These are phyloP conservation scores for Pythium phragmitis DNA, from an alignment of 352 stramenopile species.

Conservation along the genomic window DNA sequence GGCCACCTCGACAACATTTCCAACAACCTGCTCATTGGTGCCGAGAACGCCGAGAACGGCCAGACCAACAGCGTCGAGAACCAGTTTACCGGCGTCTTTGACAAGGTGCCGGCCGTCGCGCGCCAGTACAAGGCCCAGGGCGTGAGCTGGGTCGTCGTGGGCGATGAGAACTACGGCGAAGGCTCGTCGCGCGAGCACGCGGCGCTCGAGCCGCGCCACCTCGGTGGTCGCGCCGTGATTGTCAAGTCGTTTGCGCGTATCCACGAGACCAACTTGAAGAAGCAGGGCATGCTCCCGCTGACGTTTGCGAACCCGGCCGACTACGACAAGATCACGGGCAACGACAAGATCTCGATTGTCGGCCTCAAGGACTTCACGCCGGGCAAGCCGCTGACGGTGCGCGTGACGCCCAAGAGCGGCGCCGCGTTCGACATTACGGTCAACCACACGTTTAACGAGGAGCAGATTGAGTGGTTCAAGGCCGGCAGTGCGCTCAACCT, in stretches of 20 bases:
- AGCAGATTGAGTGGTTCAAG: conserved; percentile 96
- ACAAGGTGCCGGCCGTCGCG: conserved; percentile 88
- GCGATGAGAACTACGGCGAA: conserved; percentile 95
- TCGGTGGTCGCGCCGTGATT: conserved; percentile 90
- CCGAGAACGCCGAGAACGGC: conserved; percentile 91
- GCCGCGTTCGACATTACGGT: conserved; percentile 87
- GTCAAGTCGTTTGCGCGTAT: conserved; percentile 94
- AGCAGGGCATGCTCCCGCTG: conserved; percentile 93
- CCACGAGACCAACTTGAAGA: conserved; percentile 96
- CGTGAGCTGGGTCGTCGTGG: conserved; percentile 91
- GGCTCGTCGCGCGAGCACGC: conserved; percentile 92
- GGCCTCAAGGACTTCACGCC: conserved; percentile 83
- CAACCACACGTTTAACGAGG: conserved; percentile 94
- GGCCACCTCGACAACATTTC: conserved; percentile 95
- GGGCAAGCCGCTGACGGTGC: conserved; percentile 85
- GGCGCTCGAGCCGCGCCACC: conserved; percentile 89
- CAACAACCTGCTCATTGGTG: conserved; percentile 94
- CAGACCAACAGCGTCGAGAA: conserved; percentile 93
- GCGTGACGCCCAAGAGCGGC: conserved; percentile 68
- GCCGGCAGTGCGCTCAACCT: conserved; percentile 92
- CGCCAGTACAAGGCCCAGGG: conserved; percentile 91
- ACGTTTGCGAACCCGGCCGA: conserved; percentile 91
- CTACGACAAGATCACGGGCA: conserved; percentile 92
- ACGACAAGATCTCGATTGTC: conserved; percentile 91
- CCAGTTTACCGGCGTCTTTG: conserved; percentile 83